Conservation (phyloP, 1,139 yeast genomes). For the Candida sp. region DNA sequence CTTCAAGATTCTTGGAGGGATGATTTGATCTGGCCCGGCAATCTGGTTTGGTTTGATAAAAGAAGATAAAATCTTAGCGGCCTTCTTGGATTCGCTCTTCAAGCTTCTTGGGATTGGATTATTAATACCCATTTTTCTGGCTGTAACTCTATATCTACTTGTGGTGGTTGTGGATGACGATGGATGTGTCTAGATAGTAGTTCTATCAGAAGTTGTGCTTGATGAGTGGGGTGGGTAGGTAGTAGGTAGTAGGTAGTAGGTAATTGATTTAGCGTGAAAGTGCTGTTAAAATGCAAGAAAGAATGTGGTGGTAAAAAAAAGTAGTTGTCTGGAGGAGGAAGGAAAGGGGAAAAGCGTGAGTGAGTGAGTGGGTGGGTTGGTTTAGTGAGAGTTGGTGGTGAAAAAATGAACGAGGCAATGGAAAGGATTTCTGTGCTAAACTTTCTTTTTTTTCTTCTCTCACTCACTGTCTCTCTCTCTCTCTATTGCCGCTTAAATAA, state of each 20-base stretch:
- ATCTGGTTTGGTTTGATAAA: conserved; percentile 96
- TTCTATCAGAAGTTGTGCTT: background rate
- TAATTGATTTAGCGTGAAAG: background rate
- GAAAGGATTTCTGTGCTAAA: background rate
- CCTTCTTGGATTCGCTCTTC: conserved; percentile 90
- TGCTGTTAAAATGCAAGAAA: background rate
- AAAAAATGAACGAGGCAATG: conserved; percentile 1
- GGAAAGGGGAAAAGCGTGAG: background rate
- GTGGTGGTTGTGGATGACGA: background rate
- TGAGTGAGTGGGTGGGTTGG: background rate
- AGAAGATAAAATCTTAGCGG: conserved; percentile 91
- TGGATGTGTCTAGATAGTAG: background rate
- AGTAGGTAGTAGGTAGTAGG: too few species aligned
- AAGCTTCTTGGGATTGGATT: conserved; percentile 96
- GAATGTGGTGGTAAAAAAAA: background rate
- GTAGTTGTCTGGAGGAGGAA: background rate
- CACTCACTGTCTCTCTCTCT: background rate
- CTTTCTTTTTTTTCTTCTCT: background rate
- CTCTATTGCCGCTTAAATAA: too few species aligned
- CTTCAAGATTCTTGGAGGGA: conserved; percentile 86
- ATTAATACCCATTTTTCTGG: conserved; percentile 58
- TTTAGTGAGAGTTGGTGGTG: background rate
- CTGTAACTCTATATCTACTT: background rate
- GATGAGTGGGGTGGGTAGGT: background rate
- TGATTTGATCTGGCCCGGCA: conserved; percentile 86